Base-by-base conservation (phyloP, 306 rosid species). In the Crotalaria pallida region DNA sequence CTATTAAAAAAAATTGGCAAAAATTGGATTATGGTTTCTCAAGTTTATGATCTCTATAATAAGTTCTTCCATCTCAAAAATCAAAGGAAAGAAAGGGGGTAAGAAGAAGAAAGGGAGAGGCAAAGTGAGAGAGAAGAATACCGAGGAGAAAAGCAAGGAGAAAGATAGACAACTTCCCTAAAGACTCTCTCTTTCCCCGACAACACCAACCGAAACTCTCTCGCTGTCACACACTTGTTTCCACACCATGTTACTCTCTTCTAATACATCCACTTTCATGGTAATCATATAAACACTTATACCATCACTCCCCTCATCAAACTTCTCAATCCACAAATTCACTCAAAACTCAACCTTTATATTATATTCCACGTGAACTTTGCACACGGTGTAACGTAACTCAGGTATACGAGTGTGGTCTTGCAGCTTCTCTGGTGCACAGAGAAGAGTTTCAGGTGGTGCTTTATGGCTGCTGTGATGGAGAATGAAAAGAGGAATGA, bases 301-400 rank as follows among this genome's bases (percentile, higher is more conserved):
- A 53, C 48, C 47, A 26, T 36, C 26, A 26, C 40, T n/a, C 76
- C 76, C 58, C 26, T 43, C 31, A 27, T 56, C 3, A 13, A 13
- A 1, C 15, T 73, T 52, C 24, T 6, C 24, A 60, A 61, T 73
- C 77, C 74, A 51, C 69, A 67, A n/a, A n/a, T 69, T 34, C 26
- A 27, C 38, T 5, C 47, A 48, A 10, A 10, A 21, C 6, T n/a
- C 38, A n/a, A 19, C 8, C 40, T 26, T 6, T 15, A 5, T 17
- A 17, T 51, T 68, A 26, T 15, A 1, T 8, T 24, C 63, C 24
- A 41, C 71, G 43, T 21, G 34, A 22, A 64, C 26, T 51, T 71
- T 66, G 6, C 22, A 10, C 15, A 7, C 85, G 88, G 96, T 78
- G 67, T 72, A 81, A 90, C 53, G 67, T 72, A 81, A 90, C 53